Base-by-base conservation (phyloP, 2,329 filamentous ascomycete genomes). In the Trichoderma citrinoviride region DNA sequence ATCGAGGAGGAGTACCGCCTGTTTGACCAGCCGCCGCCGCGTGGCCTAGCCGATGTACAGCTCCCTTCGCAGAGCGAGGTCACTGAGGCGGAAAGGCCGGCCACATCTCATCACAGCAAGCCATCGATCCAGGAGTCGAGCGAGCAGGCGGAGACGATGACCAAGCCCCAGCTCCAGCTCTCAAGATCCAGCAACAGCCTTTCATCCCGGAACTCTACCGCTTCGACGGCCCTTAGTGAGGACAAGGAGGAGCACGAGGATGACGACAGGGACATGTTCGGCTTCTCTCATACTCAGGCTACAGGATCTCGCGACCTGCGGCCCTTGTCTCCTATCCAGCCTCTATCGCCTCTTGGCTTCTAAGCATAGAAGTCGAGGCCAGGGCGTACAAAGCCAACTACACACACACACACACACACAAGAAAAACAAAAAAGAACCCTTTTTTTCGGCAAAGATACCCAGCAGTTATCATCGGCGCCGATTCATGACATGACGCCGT, bases 1-100 rank as follows among this genome's bases (percentile, higher is more conserved):
- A 88, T 93, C 41, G 87, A 91, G 70, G 82, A 88, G 68, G 88
- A 91, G 72, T 89, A 90, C 70, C 78, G 77, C 68, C 73, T 86
- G 3, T 86, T 89, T 62, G 83, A 87, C 62, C 81, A 84, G 71
- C 82, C 85, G 4, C 81, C 85, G 6, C 86, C 86, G 0, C 74
- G 79, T 71, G 77, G 86, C 17, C 73, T 85, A 23, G 71, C 76
- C 12, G 74, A 80, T 56, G 71, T 76, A 10, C 74, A 73, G 52
- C 71, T 69, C 33, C 74, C 73, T 15, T 63, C 29, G 61, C 72
- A 69, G 65, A 69, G 63, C 40, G 66, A 69, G 7, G 66, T 66
- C 23, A 40, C 40, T 15, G 64, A 65, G 19, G 46, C 49, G 12
- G 73, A 70, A 55, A 37, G 44, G 15, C 49, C 58, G 6, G 67